A percentile compares a stretch with the other conserved stretches of the same genome.
Conservation (phyloP, 176 grass and related monocot species). For the Puya raimondii region DNA sequence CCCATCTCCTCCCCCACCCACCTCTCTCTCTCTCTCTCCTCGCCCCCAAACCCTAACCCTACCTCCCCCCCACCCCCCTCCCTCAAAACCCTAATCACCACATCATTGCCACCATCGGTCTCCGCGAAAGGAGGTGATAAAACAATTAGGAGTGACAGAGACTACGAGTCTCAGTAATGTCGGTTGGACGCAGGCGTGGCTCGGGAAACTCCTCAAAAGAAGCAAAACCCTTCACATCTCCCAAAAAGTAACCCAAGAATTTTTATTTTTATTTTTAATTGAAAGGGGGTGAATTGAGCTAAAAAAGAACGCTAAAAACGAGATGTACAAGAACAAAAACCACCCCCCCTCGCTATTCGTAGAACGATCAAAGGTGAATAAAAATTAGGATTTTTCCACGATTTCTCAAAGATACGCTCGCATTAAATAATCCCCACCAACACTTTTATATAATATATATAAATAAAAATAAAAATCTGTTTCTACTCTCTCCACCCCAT, state of each 20-base stretch:
- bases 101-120: constrained; percentile 37
- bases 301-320: constrained; percentile 1
- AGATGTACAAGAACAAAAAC: constrained; percentile 1
- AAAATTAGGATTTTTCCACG: constrained; percentile 13
- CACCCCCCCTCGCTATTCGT: not conserved
- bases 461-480: not conserved
- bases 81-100: not conserved
- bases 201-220: constrained; percentile 65
- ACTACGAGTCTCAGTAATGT: constrained; percentile 9
- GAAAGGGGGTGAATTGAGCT: not conserved
- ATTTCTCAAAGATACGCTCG: constrained; percentile 20
- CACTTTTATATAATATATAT: not conserved
- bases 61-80: not conserved
- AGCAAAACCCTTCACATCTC: constrained; percentile 45
- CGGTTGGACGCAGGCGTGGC: constrained; percentile 29
- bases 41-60: constrained; percentile 7
- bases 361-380: not conserved
- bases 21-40: not conserved
- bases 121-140: constrained; percentile 23
- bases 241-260: constrained; percentile 10
- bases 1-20: constrained; percentile 10
- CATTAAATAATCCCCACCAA: constrained; percentile 10
- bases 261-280: not conserved
- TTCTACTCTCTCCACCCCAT: not conserved
- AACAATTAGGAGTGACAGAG: constrained; percentile 1